phyloP scores from a whole-genome alignment of 1,139 yeast genomes.

The Pichia sorboxylosa region DNA sequence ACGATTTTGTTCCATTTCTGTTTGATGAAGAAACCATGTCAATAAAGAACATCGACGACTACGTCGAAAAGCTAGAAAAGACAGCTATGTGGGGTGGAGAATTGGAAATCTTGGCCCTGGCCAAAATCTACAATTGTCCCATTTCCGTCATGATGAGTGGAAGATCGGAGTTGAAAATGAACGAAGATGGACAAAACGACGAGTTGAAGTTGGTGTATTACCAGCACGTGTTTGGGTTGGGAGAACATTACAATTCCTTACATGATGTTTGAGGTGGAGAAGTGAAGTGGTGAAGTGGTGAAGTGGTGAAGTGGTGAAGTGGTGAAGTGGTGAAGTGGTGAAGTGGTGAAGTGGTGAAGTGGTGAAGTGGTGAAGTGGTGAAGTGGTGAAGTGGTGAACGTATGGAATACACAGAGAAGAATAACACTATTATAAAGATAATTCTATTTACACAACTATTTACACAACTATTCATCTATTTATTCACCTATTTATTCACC shows the following conservation, averaged over 20 bases:
- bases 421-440: too few relatives aligned
- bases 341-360: too few relatives aligned
- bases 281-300: too few relatives aligned
- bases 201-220: conserved; percentile 68
- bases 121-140: conserved; percentile 56
- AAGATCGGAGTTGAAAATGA: conserved; percentile 47
- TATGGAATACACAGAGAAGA: too few relatives aligned
- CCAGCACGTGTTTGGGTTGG: conserved; percentile 77
- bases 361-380: too few relatives aligned
- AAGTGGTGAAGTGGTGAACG: too few relatives aligned
- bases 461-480: too few relatives aligned
- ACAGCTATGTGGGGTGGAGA: conserved; percentile 97
- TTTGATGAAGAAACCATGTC: conserved; percentile 65
- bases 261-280: conserved; percentile 39
- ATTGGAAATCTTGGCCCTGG: conserved; percentile 73
- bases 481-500: too few relatives aligned
- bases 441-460: too few relatives aligned
- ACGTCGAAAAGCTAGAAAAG: conserved; percentile 51
- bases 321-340: too few relatives aligned
- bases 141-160: conserved; percentile 73
- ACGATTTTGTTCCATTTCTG: conserved; percentile 70
- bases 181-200: conserved; percentile 38
- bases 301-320: too few relatives aligned
- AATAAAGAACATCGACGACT: conserved; percentile 54
- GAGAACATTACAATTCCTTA: conserved; percentile 89